Base-by-base conservation (phyloP, 768 basidiomycete genomes). In the Tulasnella sp. region DNA sequence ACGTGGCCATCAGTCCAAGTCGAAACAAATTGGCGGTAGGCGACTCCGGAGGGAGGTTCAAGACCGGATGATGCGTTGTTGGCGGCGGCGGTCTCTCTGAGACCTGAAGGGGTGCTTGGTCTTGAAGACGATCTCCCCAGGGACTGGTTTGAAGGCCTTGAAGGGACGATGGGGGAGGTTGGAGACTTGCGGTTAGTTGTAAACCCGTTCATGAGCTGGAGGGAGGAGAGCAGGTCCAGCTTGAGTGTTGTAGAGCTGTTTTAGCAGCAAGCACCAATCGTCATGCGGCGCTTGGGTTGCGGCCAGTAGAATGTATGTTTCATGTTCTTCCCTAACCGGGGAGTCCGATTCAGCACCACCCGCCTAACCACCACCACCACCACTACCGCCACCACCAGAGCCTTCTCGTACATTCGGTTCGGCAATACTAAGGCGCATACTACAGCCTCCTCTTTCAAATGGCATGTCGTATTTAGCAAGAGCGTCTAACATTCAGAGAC, bases 1-100 rank as follows among this genome's bases (percentile, higher is more conserved):
- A 86, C 82, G 37, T 84, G 81, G 11, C 77, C 70, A 58, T 82
- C 80, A 22, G 79, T 77, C 85, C 85, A 78, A 34, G 75, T 76
- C 75, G 75, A 76, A 25, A 76, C 52, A 25, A 76, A 76, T 37
- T 64, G 34, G 29, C 75, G 67, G 52, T 76, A 76, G 67, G 75
- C 75, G 12, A 71, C n/a, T 19, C 75, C 75, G 15, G 39, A 42
- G 3, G 75, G 67, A 7, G 75, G 67, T 39, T 76, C 75, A 37
- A 74, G 73, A 17, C 42, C 37, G 29, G 73, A 34, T 25, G 29
- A 1, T 17, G 49, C 49, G 31, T n/a, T 72, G 17, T 38, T 31
- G 3, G 52, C 73, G 17, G 54, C n/a, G 34, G 73, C 54, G 8
- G 49, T 52, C n/a, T 45, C 42, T 40, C 40, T 73, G 29, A 73